Conservation (phyloP, 257 asterid species). For the Prunella vulgaris region DNA sequence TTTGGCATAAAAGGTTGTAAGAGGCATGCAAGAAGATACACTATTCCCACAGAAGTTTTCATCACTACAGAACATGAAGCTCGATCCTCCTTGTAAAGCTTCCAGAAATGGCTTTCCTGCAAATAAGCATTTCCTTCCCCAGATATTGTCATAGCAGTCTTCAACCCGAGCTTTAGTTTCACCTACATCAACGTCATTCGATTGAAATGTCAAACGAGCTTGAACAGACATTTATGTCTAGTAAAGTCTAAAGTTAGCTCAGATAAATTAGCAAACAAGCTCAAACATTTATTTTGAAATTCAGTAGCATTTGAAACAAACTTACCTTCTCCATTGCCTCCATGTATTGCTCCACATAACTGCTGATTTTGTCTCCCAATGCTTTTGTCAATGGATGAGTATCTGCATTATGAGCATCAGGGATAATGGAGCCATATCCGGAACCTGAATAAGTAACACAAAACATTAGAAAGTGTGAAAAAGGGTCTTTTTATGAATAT, state of each 20-base stretch:
- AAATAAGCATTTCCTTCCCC: constrained; percentile 87
- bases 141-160: constrained; percentile 78
- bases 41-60: constrained; percentile 76
- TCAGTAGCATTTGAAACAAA: background rate
- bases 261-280: too few species aligned
- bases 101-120: constrained; percentile 86
- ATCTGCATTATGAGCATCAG: constrained; percentile 60
- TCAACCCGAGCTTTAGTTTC: constrained; percentile 86
- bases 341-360: constrained; percentile 56
- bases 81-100: constrained; percentile 75
- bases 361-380: constrained; percentile 64
- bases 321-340: constrained; percentile 92
- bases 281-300: background rate
- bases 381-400: constrained; percentile 62
- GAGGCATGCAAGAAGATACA: constrained; percentile 73
- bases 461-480: background rate
- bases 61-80: constrained; percentile 59
- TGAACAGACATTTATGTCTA: background rate
- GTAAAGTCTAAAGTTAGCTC: background rate
- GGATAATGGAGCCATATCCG: constrained; percentile 81
- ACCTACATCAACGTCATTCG: too few species aligned
- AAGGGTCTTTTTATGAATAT: background rate
- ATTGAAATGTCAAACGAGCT: too few species aligned
- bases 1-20: constrained; percentile 89
- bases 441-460: constrained; percentile 37